Percentiles rank a stretch among this genome's conserved stretches.
phyloP scores from a whole-genome alignment of 495 filamentous ascomycete genomes.

The Aspergillus campestris region DNA sequence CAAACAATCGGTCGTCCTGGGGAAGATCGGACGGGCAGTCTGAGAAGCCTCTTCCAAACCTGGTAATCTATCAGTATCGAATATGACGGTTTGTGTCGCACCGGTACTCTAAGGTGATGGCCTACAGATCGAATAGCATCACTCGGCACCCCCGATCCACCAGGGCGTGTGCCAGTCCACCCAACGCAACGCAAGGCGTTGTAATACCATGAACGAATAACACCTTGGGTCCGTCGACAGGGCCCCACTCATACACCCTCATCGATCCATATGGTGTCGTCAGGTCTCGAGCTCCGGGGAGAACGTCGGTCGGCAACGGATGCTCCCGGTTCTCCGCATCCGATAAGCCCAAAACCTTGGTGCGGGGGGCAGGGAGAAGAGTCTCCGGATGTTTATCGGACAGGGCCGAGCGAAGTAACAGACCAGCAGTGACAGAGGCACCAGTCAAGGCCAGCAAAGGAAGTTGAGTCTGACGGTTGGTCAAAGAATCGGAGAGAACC shows the following conservation, averaged over 20 bases:
- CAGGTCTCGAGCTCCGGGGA: conserved; percentile 70
- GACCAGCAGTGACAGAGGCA: conserved; percentile 32
- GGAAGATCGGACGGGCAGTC: conserved; percentile 57
- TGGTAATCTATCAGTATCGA: conserved; percentile 6
- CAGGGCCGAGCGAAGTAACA: conserved; percentile 32
- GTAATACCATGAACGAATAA: conserved; percentile 80
- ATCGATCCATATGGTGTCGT: conserved; percentile 70
- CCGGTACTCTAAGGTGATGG: neutral
- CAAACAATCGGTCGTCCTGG: conserved; percentile 68
- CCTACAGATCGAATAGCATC: conserved; percentile 62
- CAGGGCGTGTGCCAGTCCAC: conserved; percentile 57
- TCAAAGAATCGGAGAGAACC: conserved; percentile 29
- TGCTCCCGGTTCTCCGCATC: conserved; percentile 38
- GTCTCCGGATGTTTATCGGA: conserved; percentile 6
- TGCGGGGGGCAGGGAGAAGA: conserved; percentile 39
- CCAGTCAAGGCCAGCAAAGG: conserved; percentile 35
- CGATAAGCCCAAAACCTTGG: conserved; percentile 39
- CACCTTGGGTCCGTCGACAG: conserved; percentile 69
- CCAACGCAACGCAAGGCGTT: conserved; percentile 69
- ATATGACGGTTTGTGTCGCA: no score
- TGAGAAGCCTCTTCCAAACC: conserved; percentile 74
- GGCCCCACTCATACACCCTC: conserved; percentile 85
- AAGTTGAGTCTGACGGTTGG: conserved; percentile 30
- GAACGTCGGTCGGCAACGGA: conserved; percentile 65
- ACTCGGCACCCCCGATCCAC: conserved; percentile 72